Evolutionary conservation across 2,329 filamentous ascomycete species (phyloP).

Genomic region (Botrytis byssoidea): DNA sequence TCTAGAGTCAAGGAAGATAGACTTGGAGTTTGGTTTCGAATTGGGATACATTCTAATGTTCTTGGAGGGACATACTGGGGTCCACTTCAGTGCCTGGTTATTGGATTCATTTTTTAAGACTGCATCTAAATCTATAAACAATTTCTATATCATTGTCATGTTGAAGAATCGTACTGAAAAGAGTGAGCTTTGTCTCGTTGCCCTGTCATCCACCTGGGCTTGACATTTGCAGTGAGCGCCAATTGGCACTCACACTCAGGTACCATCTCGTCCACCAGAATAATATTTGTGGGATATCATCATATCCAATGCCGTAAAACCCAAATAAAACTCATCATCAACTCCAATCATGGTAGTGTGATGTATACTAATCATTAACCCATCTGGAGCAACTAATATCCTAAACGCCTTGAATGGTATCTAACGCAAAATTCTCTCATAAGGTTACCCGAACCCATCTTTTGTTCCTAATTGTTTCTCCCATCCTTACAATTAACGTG

Average conservation of each 20-base stretch:
- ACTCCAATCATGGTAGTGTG: not conserved
- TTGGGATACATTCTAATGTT: not conserved
- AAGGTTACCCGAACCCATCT: constrained; percentile 1
- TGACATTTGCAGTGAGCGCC: not conserved
- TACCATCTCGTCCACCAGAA: not conserved
- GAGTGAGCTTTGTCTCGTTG: not conserved
- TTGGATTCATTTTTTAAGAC: not conserved
- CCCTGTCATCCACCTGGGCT: too few relatives aligned
- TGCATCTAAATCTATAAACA: not conserved
- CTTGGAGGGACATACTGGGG: not conserved
- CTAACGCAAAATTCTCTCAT: not conserved
- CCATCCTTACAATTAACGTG: constrained; percentile 37
- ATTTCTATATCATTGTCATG: not conserved
- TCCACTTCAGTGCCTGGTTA: not conserved
- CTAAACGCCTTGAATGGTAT: constrained; percentile 6
- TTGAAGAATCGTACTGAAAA: not conserved
- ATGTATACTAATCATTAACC: not conserved
- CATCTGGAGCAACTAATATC: not conserved
- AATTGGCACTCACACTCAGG: not conserved
- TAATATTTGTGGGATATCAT: not conserved
- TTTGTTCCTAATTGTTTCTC: constrained; percentile 16
- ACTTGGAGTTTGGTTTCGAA: constrained; percentile 8
- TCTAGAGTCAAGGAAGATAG: not conserved
- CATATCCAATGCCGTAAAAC: not conserved
- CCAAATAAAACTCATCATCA: not conserved